Percentiles rank a stretch among this genome's conserved stretches.
phyloP scores from a whole-genome alignment of 495 filamentous ascomycete species.

The Podospora appendiculata region DNA sequence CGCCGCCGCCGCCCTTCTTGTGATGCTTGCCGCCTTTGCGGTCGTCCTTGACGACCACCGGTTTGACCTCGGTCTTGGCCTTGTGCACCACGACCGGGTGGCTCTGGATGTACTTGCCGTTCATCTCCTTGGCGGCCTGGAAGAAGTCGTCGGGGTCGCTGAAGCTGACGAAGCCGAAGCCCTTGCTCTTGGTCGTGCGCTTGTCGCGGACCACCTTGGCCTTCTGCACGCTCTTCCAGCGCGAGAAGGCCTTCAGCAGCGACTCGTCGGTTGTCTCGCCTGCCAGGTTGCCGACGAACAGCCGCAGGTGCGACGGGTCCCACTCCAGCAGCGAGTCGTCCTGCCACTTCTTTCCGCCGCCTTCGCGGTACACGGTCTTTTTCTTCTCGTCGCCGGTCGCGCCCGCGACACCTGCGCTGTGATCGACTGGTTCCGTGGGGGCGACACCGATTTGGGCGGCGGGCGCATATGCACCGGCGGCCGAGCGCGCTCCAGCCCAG shows the following conservation, averaged over 20 bases:
- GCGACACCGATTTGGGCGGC: constrained; percentile 14
- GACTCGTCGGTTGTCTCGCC: constrained; percentile 97
- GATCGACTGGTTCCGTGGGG: constrained; percentile 7
- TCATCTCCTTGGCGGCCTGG: constrained; percentile 91
- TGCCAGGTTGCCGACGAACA: constrained; percentile 96
- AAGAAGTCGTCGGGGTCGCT: constrained; percentile 94
- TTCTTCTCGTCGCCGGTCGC: constrained; percentile 29
- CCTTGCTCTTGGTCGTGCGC: constrained; percentile 87
- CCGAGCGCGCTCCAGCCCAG: constrained; percentile 6
- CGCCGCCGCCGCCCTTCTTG: constrained; percentile 18
- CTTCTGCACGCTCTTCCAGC: constrained; percentile 82
- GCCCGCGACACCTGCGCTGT: constrained; percentile 14
- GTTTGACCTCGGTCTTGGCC: constrained; percentile 84
- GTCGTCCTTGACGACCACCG: constrained; percentile 42
- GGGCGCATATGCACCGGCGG: constrained; percentile 29
- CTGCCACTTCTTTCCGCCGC: constrained; percentile 85
- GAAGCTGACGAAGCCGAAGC: constrained; percentile 95
- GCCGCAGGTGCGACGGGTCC: constrained; percentile 89
- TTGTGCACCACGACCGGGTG: constrained; percentile 83
- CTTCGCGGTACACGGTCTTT: constrained; percentile 75
- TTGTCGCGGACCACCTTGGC: constrained; percentile 95
- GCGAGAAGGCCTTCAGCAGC: constrained; percentile 83
- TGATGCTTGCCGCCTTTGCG: constrained; percentile 25
- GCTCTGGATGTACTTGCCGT: constrained; percentile 97
- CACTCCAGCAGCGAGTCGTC: constrained; percentile 85